A percentile compares a stretch with the other conserved stretches of the same genome.
Evolutionary conservation across 495 filamentous ascomycete genomes (phyloP).

Genomic region (Aspergillus mulundensis): DNA sequence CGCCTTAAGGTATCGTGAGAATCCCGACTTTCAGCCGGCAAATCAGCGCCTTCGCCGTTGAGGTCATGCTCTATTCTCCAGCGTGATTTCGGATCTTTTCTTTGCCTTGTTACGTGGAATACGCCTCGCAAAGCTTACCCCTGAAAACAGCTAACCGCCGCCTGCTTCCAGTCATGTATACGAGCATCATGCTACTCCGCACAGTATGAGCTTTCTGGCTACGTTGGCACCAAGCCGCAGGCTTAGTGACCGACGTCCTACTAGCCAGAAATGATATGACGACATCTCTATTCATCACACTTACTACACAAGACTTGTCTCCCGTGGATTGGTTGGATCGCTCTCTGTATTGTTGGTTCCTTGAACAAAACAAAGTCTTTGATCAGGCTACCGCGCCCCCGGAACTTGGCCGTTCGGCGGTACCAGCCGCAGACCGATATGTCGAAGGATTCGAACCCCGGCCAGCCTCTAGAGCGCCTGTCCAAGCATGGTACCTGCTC

Average conservation of each 20-base stretch:
- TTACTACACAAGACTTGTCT: neutral
- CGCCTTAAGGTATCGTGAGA: neutral
- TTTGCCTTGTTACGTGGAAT: too few relatives aligned
- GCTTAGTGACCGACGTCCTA: neutral
- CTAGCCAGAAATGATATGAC: neutral
- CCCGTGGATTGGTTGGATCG: neutral
- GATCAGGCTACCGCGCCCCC: neutral
- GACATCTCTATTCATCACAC: neutral
- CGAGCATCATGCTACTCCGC: neutral
- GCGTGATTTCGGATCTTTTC: neutral
- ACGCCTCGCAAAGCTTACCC: neutral
- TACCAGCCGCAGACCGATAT: neutral
- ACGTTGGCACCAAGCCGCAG: neutral
- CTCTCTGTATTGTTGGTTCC: neutral
- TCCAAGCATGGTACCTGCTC: constrained; percentile 1
- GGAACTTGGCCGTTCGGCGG: neutral
- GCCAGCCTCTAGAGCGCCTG: neutral
- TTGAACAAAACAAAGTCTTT: neutral
- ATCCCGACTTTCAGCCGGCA: neutral
- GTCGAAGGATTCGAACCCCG: constrained; percentile 4
- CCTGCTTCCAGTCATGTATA: neutral
- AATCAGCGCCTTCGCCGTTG: neutral
- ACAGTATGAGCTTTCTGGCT: neutral
- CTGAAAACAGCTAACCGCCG: neutral
- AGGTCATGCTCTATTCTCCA: neutral